phyloP scores from a whole-genome alignment of 345 rosid genomes.

The Salix dunnii region DNA sequence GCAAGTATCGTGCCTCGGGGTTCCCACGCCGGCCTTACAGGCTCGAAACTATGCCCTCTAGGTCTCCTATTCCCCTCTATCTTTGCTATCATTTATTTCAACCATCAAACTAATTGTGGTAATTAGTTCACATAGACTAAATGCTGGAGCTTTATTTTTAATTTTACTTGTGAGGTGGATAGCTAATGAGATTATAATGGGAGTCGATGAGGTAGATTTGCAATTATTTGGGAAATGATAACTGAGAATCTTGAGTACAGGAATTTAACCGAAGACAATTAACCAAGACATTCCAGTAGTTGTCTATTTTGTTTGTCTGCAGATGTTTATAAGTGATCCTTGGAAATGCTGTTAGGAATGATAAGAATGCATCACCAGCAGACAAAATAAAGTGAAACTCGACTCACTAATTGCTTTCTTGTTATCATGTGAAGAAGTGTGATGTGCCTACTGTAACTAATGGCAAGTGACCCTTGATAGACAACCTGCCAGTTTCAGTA shows the following conservation, averaged over 20 bases:
- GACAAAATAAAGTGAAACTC: background rate
- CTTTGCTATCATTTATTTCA: background rate
- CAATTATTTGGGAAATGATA: background rate
- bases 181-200: background rate
- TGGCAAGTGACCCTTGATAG: background rate
- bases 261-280: background rate
- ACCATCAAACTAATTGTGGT: background rate
- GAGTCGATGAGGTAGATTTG: background rate
- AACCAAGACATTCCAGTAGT: background rate
- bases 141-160: too few species aligned
- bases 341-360: background rate
- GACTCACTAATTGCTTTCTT: background rate
- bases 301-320: background rate
- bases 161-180: background rate
- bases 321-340: background rate
- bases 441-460: background rate
- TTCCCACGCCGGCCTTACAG: conserved; percentile 69
- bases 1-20: conserved; percentile 69
- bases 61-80: conserved; percentile 18
- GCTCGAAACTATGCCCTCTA: conserved; percentile 41
- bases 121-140: background rate
- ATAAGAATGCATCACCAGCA: background rate
- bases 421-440: background rate
- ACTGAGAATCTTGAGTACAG: background rate
- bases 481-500: background rate